Evolutionary conservation across 1,139 yeast species (phyloP).

Genomic region (Pichia sp.): DNA sequence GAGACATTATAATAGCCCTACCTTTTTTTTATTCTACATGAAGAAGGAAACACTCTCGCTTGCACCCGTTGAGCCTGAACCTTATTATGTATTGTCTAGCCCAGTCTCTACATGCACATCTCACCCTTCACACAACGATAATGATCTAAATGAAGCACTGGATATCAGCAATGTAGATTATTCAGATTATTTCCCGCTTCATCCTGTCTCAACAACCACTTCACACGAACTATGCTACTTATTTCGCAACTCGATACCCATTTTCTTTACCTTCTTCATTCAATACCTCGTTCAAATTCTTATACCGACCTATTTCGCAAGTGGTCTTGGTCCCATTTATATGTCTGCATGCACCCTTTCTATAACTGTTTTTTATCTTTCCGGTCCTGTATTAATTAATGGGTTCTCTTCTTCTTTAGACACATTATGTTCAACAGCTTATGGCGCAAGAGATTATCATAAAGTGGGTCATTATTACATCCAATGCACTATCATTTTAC

Average conservation of each 20-base stretch:
- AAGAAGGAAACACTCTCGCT: too few relatives aligned
- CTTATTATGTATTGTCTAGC: too few relatives aligned
- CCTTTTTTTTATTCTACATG: too few relatives aligned
- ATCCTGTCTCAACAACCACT: slow-evolving; percentile 16
- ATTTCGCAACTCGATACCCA: slow-evolving; percentile 31
- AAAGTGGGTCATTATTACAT: slow-evolving; percentile 37
- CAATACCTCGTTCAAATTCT: slow-evolving; percentile 35
- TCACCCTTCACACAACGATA: too few relatives aligned
- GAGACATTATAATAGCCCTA: too few relatives aligned
- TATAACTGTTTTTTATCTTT: slow-evolving; percentile 35
- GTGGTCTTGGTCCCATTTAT: slow-evolving; percentile 34
- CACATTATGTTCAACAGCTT: slow-evolving; percentile 38
- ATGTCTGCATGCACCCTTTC: slow-evolving; percentile 37
- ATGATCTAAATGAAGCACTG: not conserved
- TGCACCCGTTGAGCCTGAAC: too few relatives aligned
- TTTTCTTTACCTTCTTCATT: slow-evolving; percentile 34
- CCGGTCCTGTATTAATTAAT: slow-evolving; percentile 37
- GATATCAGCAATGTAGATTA: not conserved
- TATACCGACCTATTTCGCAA: slow-evolving; percentile 34
- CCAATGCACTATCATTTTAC: slow-evolving; percentile 25
- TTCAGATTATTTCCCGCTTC: slow-evolving; percentile 4
- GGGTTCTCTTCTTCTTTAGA: slow-evolving; percentile 43
- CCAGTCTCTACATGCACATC: too few relatives aligned
- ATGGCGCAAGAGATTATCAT: slow-evolving; percentile 32
- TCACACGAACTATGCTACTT: slow-evolving; percentile 22